Percentiles rank a stretch among this genome's conserved stretches.
Evolutionary conservation across 2,329 filamentous ascomycete species (phyloP).

Genomic region (Colletotrichum tofieldiae): DNA sequence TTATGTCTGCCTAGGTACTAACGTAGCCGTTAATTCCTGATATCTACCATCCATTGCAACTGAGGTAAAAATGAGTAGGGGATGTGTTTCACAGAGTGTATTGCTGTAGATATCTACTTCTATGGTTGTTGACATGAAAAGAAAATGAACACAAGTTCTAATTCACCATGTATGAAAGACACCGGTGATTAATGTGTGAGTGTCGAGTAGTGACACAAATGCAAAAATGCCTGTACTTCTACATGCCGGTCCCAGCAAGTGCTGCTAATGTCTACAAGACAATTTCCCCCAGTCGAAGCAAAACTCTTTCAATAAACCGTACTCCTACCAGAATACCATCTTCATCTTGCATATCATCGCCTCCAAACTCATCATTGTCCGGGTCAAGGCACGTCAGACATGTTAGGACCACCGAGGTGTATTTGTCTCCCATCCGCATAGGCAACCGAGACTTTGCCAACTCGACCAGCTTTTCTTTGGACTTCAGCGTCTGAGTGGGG

Average conservation of each 20-base stretch:
- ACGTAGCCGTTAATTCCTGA: too few species aligned
- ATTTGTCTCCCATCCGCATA: conserved; percentile 49
- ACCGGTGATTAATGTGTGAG: too few species aligned
- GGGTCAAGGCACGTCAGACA: conserved; percentile 55
- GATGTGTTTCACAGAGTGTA: too few species aligned
- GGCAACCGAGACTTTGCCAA: conserved; percentile 44
- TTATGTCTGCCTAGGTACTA: too few species aligned
- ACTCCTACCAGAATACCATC: conserved; percentile 50
- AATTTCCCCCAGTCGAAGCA: conserved; percentile 19
- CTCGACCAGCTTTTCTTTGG: conserved; percentile 42
- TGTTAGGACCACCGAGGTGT: conserved; percentile 50
- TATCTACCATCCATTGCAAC: too few species aligned
- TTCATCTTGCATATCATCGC: conserved; percentile 50
- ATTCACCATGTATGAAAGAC: too few species aligned
- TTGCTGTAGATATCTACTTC: too few species aligned
- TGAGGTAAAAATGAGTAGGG: too few species aligned
- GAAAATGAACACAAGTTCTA: too few species aligned
- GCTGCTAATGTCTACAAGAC: not conserved
- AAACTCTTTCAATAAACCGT: conserved; percentile 50
- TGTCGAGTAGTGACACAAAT: too few species aligned
- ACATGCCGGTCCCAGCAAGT: too few species aligned
- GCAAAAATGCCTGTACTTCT: not conserved
- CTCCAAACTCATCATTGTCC: conserved; percentile 50
- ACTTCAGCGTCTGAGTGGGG: not conserved
- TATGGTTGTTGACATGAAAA: too few species aligned